These are phyloP conservation scores for Syzygium malaccense DNA, from an alignment of 441 rosid species.

Conservation along the genomic window DNA sequence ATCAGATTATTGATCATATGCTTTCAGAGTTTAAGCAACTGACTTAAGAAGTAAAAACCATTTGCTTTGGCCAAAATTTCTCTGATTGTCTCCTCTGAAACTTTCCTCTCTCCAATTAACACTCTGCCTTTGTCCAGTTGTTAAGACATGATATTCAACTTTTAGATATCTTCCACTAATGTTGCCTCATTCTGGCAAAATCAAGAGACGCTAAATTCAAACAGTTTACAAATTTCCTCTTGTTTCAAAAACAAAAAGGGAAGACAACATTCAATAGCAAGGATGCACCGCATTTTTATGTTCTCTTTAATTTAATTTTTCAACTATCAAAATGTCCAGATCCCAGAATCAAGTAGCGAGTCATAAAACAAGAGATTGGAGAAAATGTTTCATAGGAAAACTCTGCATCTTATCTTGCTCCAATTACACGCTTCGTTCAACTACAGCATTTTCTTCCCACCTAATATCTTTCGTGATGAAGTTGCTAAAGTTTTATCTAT, in stretches of 20 bases:
- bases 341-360: not conserved
- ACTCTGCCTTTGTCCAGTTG: not conserved
- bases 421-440: not conserved
- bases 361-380: not conserved
- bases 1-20: not conserved
- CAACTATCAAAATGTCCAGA: not conserved
- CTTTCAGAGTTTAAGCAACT: not conserved
- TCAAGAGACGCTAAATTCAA: not conserved
- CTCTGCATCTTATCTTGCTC: not conserved
- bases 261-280: not conserved
- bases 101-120: not conserved
- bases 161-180: not conserved
- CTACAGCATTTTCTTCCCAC: not conserved
- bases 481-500: not conserved
- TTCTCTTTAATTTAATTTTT: not conserved
- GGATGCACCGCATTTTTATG: not conserved
- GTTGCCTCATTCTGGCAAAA: not conserved
- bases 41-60: not conserved
- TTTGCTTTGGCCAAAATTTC: not conserved
- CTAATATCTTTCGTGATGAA: not conserved
- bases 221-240: not conserved
- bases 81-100: not conserved
- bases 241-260: not conserved
- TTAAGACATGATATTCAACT: not conserved
- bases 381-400: not conserved